Base-by-base conservation (phyloP, 2,329 filamentous ascomycete genomes). In the Bipolaris victoriae region DNA sequence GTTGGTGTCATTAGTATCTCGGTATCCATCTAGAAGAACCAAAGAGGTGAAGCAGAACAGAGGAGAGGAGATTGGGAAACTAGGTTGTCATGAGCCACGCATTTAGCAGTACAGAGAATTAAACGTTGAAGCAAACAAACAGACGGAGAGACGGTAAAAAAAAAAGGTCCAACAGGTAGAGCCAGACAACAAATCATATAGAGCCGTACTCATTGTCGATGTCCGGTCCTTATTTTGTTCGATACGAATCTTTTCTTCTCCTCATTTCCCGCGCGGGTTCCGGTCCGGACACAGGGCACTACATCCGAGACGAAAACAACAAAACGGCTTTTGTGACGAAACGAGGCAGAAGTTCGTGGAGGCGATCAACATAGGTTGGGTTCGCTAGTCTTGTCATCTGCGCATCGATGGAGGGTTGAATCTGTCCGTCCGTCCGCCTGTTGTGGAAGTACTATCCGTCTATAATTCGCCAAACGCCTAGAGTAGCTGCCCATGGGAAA, bases 41-140 rank as follows among this genome's bases (percentile, higher is more conserved):
- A 33, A 50, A 43, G n/a, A 55, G 13, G 48, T 37, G 26, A 52
- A 22, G 55, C 36, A 55, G 58, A 44, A 62, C 51, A 45, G 58
- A 53, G 40, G 57, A 49, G 52, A 64, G 57, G 49, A 33, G 55
- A 48, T 58, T 65, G 57, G 49, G 40, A 51, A 64, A 55, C 53
- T 11, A n/a, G 51, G 53, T 57, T 67, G 40, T 61, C 58, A 63
- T 64, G 64, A 45, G 54, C 50, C 46, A 43, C 33, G 56, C 22
- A 26, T 26, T 18, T 62, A 66, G 68, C 37, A 58, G 29, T 68
- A 68, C 65, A 67, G 37, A n/a, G 31, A 54, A 59, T 57, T 35
- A 48, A 48, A 46, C 7, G 10, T 11, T 31, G 1, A n/a, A 16
- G 51, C 20, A 56, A 43, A 13, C 29, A 31, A 39, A 36, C 31